Conservation (phyloP, 2,329 filamentous ascomycete species). For the Calonectria hawksworthii region DNA sequence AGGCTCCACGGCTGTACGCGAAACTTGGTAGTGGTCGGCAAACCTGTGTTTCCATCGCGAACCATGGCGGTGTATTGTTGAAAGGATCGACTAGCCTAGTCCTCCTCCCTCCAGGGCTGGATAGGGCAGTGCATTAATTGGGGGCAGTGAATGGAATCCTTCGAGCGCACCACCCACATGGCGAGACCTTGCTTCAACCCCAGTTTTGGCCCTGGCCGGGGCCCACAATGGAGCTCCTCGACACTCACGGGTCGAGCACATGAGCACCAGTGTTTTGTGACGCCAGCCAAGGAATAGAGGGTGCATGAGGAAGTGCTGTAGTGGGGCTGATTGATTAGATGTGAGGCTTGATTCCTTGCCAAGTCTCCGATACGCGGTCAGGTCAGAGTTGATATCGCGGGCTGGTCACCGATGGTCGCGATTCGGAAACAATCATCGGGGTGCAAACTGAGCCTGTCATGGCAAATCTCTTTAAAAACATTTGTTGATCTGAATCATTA, state of each 20-base stretch:
- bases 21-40: not conserved
- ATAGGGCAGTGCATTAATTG: constrained; percentile 2
- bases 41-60: not conserved
- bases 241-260: not conserved
- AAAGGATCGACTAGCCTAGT: not conserved
- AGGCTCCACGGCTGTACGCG: not conserved
- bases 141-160: not conserved
- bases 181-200: not conserved
- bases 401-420: not conserved
- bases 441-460: not conserved
- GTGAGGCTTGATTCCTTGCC: not conserved
- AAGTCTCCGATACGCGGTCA: not conserved
- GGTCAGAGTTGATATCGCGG: not conserved
- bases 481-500: not conserved
- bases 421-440: not conserved
- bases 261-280: not conserved
- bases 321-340: constrained; percentile 7
- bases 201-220: not conserved
- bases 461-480: not conserved
- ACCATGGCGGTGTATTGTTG: not conserved
- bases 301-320: not conserved
- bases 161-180: not conserved
- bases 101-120: not conserved
- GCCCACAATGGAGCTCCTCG: not conserved
- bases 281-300: not conserved